phyloP scores from a whole-genome alignment of 345 rosid genomes.

The Lagerstroemia speciosa region DNA sequence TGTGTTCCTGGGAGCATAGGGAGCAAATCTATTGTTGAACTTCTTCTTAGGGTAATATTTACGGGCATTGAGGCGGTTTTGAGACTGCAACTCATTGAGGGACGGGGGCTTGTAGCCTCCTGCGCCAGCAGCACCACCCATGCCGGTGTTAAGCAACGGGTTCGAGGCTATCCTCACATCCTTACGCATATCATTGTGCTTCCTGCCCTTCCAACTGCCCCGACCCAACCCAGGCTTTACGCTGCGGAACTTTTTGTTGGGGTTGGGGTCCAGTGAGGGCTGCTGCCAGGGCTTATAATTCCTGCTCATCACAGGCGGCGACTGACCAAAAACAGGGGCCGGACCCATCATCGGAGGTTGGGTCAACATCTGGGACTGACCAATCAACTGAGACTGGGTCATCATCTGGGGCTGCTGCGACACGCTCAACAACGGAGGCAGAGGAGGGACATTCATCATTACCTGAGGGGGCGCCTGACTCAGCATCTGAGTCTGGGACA shows the following conservation, averaged over 20 bases:
- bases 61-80: conserved; percentile 61
- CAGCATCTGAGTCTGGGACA: neutral
- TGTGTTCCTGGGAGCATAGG: conserved; percentile 92
- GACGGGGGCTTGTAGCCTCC: conserved; percentile 75
- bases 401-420: conserved; percentile 27
- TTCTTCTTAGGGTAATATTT: conserved; percentile 73
- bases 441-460: conserved; percentile 6
- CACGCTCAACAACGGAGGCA: conserved; percentile 29
- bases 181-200: conserved; percentile 19
- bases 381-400: conserved; percentile 19
- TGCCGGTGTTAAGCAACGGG: neutral
- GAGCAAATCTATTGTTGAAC: conserved; percentile 56
- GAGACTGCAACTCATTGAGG: conserved; percentile 68
- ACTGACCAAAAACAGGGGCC: conserved; percentile 9
- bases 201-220: conserved; percentile 78
- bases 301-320: conserved; percentile 27
- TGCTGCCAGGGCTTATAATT: conserved; percentile 33
- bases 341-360: conserved; percentile 24
- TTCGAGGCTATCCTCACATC: conserved; percentile 42
- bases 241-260: conserved; percentile 27
- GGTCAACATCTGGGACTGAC: conserved; percentile 12
- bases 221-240: conserved; percentile 11
- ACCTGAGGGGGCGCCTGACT: conserved; percentile 1
- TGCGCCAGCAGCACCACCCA: conserved; percentile 13
- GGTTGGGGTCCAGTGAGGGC: conserved; percentile 14